Conservation (phyloP, 164 flowering plant genomes). For the Magnolia sinica region DNA sequence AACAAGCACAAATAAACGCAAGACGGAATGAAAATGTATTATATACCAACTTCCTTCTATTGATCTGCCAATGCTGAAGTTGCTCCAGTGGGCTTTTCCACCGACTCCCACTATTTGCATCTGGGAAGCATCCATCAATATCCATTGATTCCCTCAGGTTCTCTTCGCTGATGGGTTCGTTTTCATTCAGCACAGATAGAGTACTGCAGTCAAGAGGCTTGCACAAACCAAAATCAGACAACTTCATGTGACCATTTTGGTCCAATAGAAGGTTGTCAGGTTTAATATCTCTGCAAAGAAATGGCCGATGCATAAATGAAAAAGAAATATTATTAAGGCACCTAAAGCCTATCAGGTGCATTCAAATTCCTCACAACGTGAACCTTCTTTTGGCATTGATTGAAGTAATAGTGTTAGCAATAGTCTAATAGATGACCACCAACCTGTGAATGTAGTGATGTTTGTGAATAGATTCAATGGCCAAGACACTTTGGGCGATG, state of each 20-base stretch:
- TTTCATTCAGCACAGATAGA: constrained; percentile 60
- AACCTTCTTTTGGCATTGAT: background rate
- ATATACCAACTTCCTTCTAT: constrained; percentile 74
- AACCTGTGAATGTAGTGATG: constrained; percentile 96
- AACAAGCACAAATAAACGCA: background rate
- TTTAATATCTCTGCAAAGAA: constrained; percentile 72
- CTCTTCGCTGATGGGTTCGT: constrained; percentile 66
- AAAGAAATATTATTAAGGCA: background rate
- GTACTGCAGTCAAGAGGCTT: constrained; percentile 81
- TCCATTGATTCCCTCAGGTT: constrained; percentile 74
- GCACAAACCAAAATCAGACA: constrained; percentile 98
- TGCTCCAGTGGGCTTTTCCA: constrained; percentile 85
- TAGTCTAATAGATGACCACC: constrained; percentile 7
- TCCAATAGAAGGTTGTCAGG: constrained; percentile 94
- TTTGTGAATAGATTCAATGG: constrained; percentile 91
- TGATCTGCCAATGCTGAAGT: constrained; percentile 89
- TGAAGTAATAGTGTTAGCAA: background rate
- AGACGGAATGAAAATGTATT: background rate
- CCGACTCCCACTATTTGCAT: constrained; percentile 43
- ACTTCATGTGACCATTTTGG: constrained; percentile 88
- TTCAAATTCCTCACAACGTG: background rate
- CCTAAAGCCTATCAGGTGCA: background rate
- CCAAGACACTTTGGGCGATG: constrained; percentile 87
- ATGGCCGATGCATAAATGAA: constrained; percentile 7
- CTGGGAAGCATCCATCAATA: constrained; percentile 53